phyloP scores from a whole-genome alignment of 768 basidiomycete species.

The Phaeotremella skinneri region DNA sequence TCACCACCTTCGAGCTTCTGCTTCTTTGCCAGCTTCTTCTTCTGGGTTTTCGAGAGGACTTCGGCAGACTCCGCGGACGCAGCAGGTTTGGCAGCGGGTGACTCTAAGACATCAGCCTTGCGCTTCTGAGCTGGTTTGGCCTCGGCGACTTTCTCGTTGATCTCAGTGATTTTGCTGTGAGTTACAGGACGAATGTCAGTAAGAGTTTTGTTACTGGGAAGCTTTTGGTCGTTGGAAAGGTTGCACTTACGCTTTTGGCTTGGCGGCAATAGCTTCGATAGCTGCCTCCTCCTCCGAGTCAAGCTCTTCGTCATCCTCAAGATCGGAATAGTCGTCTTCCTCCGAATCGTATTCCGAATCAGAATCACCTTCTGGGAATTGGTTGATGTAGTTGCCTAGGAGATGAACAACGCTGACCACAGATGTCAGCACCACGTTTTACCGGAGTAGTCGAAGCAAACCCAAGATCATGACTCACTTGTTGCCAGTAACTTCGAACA shows the following conservation, averaged over 20 bases:
- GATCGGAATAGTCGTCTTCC: conserved; percentile 65
- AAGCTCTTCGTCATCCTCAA: conserved; percentile 54
- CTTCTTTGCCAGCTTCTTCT: conserved; percentile 68
- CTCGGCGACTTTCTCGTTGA: conserved; percentile 19
- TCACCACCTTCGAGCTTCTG: conserved; percentile 63
- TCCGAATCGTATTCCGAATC: conserved; percentile 76
- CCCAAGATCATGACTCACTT: conserved; percentile 55
- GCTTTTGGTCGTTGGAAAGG: neutral
- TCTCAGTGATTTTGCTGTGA: conserved; percentile 41
- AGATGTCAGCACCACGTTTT: neutral
- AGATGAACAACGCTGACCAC: conserved; percentile 61
- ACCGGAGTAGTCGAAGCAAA: neutral
- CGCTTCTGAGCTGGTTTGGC: conserved; percentile 60
- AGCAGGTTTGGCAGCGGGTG: conserved; percentile 49
- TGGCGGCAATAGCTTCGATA: conserved; percentile 1
- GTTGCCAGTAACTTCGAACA: conserved; percentile 72
- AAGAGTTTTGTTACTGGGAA: too few species aligned
- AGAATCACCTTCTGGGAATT: conserved; percentile 50
- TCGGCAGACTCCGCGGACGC: conserved; percentile 29
- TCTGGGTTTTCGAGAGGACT: conserved; percentile 58
- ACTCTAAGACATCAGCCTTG: conserved; percentile 64
- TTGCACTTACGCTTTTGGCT: conserved; percentile 2
- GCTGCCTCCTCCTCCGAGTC: conserved; percentile 31
- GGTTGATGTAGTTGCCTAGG: conserved; percentile 76
- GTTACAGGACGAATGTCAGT: too few species aligned